Evolutionary conservation across 805 yeast species (phyloP).

Genomic region (Candida berthetii): DNA sequence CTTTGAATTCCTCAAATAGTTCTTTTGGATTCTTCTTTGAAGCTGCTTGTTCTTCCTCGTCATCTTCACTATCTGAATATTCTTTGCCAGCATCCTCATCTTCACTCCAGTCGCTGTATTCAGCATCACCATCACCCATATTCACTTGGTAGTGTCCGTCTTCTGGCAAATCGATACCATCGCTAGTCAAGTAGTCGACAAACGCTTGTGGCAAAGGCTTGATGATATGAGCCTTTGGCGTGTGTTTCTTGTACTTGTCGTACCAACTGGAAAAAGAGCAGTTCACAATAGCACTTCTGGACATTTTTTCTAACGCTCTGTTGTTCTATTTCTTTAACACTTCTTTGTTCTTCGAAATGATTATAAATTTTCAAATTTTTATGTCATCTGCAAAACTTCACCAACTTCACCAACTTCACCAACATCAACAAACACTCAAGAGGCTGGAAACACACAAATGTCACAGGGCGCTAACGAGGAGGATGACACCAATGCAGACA

Average conservation of each 20-base stretch:
- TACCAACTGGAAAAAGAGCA: slow-evolving; percentile 62
- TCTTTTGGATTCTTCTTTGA: slow-evolving; percentile 10
- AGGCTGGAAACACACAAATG: too few relatives aligned
- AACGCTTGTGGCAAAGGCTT: slow-evolving; percentile 53
- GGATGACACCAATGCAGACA: too few relatives aligned
- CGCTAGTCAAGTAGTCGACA: slow-evolving; percentile 53
- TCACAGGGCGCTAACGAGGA: too few relatives aligned
- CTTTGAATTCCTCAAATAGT: slow-evolving; percentile 40
- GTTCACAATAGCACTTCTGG: slow-evolving; percentile 37
- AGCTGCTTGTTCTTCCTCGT: slow-evolving; percentile 5
- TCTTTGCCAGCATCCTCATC: slow-evolving; percentile 22
- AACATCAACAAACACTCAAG: too few relatives aligned
- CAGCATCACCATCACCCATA: slow-evolving; percentile 46
- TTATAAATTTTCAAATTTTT: slow-evolving; percentile 15
- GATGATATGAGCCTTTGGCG: slow-evolving; percentile 48
- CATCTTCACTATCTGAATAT: slow-evolving; percentile 15
- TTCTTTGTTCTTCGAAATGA: too few relatives aligned
- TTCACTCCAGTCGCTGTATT: slow-evolving; percentile 68
- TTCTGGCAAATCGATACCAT: slow-evolving; percentile 60
- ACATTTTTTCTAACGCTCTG: slow-evolving; percentile 14
- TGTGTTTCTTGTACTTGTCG: slow-evolving; percentile 35
- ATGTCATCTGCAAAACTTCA: neutral
- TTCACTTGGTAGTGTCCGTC: slow-evolving; percentile 31
- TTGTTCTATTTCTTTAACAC: too few relatives aligned
- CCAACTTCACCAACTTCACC: too few relatives aligned